Evolutionary conservation across 148 eudicot species (phyloP).

Genomic region (Fagopyrum homotropicum): DNA sequence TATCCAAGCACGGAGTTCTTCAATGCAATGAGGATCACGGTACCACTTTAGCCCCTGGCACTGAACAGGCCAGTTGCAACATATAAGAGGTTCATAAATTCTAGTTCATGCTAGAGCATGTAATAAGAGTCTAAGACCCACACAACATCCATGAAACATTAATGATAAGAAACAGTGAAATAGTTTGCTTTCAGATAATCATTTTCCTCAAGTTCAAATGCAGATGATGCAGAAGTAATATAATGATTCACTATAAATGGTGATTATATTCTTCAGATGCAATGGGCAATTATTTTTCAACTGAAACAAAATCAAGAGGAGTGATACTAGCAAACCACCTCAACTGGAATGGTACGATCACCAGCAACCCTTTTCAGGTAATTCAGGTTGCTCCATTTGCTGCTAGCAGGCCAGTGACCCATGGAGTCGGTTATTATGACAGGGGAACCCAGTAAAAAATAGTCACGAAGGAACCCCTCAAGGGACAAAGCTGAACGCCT

Average conservation of each 20-base stretch:
- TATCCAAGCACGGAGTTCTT: not conserved
- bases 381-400: constrained; percentile 70
- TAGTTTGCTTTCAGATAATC: not conserved
- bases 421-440: constrained; percentile 79
- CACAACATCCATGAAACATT: not conserved
- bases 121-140: not conserved
- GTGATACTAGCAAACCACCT: constrained; percentile 61
- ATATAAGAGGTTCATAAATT: not conserved
- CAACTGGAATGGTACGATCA: constrained; percentile 90
- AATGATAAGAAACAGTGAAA: not conserved
- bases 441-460: constrained; percentile 65
- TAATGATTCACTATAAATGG: not conserved
- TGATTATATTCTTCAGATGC: not conserved
- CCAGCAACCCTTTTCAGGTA: constrained; percentile 84
- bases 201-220: not conserved
- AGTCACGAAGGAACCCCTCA: constrained; percentile 76
- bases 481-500: constrained; percentile 57
- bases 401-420: constrained; percentile 93
- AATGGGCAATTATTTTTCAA: not conserved
- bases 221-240: not conserved
- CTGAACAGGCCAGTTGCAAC: not conserved
- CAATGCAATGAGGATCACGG: not conserved
- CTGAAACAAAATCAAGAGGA: constrained; percentile 22
- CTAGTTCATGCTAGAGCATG: not conserved
- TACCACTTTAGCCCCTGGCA: not conserved